Percentiles rank a stretch among this genome's conserved stretches.
These are phyloP conservation scores for Lathyrus aphaca DNA, from an alignment of 306 rosid genomes.

Conservation along the genomic window DNA sequence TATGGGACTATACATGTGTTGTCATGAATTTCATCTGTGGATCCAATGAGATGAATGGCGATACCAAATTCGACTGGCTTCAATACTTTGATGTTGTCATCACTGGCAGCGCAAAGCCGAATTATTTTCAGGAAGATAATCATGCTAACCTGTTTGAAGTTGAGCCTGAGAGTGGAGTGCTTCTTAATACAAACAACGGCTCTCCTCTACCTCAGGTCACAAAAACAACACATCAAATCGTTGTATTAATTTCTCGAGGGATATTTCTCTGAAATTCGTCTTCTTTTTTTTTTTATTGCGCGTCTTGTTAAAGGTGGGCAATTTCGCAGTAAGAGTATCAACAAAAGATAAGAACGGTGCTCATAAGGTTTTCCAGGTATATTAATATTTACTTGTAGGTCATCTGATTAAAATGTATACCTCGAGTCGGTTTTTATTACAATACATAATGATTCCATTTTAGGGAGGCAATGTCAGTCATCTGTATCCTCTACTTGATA, in stretches of 20 bases:
- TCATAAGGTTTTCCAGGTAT: slow-evolving; percentile 85
- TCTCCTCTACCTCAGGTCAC: slow-evolving; percentile 88
- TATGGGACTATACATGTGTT: slow-evolving; percentile 93
- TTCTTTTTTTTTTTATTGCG: not conserved
- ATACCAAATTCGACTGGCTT: slow-evolving; percentile 78
- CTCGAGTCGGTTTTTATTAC: too few species aligned
- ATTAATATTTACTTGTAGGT: not conserved
- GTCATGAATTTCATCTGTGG: slow-evolving; percentile 92
- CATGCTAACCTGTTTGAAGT: slow-evolving; percentile 90
- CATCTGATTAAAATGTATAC: too few species aligned
- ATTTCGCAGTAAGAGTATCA: slow-evolving; percentile 48
- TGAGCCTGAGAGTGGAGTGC: slow-evolving; percentile 85
- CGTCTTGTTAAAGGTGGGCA: slow-evolving; percentile 68
- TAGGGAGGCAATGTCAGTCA: slow-evolving; percentile 96
- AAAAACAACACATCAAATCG: slow-evolving; percentile 7
- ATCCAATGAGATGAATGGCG: slow-evolving; percentile 49
- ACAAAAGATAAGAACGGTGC: slow-evolving; percentile 41
- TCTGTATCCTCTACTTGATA: slow-evolving; percentile 78
- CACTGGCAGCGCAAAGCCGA: slow-evolving; percentile 98
- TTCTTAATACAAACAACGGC: slow-evolving; percentile 92
- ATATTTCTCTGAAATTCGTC: not conserved
- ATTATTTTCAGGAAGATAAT: slow-evolving; percentile 84
- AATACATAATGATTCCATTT: slow-evolving; percentile 23
- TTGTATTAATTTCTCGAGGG: slow-evolving; percentile 19
- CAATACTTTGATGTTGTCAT: slow-evolving; percentile 88